These are phyloP conservation scores for Boletus vinaceobasis DNA, from an alignment of 768 basidiomycete species.

Conservation along the genomic window DNA sequence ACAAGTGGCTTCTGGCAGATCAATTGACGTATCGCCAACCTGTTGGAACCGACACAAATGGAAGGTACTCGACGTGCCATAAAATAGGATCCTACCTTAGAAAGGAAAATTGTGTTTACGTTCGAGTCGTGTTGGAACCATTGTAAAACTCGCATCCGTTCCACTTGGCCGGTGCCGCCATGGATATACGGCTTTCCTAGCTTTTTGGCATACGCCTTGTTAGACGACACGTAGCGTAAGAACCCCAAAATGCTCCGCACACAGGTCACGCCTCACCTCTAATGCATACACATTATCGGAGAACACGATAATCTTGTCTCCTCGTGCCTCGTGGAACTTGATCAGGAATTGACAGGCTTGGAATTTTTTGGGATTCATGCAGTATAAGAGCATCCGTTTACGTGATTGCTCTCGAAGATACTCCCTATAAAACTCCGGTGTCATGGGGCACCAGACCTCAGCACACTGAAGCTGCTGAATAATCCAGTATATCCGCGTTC, in stretches of 20 bases:
- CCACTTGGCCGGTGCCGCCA: slow-evolving; percentile 90
- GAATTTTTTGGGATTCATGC: slow-evolving; percentile 99
- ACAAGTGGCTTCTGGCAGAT: slow-evolving; percentile 98
- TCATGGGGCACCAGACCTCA: slow-evolving; percentile 99
- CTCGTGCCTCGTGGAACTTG: slow-evolving; percentile 95
- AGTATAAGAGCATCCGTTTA: slow-evolving; percentile 94
- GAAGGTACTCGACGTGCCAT: slow-evolving; percentile 9
- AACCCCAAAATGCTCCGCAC: not conserved
- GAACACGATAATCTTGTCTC: slow-evolving; percentile 99
- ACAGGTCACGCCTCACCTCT: slow-evolving; percentile 56
- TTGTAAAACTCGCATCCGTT: slow-evolving; percentile 92
- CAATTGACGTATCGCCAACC: slow-evolving; percentile 99
- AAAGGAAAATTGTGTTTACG: slow-evolving; percentile 97
- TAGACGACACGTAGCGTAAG: slow-evolving; percentile 1
- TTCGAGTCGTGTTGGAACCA: slow-evolving; percentile 94
- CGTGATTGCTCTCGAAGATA: slow-evolving; percentile 91
- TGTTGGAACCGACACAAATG: slow-evolving; percentile 30
- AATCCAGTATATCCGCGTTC: not conserved
- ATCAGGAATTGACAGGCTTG: slow-evolving; percentile 99
- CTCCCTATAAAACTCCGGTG: slow-evolving; percentile 97
- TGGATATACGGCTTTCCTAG: slow-evolving; percentile 94
- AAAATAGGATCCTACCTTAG: slow-evolving; percentile 60
- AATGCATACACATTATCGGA: slow-evolving; percentile 97
- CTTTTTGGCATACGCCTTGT: slow-evolving; percentile 88
- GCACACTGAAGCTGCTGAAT: slow-evolving; percentile 64